Evolutionary conservation across 345 rosid genomes (phyloP).

Genomic region (Murraya paniculata): DNA sequence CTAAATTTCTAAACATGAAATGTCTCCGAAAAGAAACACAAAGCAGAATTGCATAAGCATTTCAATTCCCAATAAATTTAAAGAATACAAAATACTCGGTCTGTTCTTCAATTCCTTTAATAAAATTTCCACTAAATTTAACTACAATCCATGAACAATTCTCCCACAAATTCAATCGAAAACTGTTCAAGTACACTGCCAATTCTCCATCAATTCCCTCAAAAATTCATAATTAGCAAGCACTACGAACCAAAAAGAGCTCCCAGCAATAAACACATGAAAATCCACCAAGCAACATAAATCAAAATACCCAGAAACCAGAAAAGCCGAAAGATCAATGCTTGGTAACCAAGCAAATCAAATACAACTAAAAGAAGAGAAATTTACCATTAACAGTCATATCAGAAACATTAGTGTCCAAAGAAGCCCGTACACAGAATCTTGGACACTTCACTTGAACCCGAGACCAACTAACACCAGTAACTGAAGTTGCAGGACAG

Average conservation of each 20-base stretch:
- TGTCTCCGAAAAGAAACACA: not conserved
- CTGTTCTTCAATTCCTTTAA: not conserved
- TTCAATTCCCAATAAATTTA: not conserved
- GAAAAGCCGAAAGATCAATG: slow-evolving; percentile 20
- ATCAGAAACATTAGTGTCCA: slow-evolving; percentile 85
- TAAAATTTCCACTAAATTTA: not conserved
- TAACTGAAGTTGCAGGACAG: slow-evolving; percentile 57
- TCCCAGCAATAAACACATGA: not conserved
- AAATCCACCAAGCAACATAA: not conserved
- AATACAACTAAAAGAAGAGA: not conserved
- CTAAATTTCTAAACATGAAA: slow-evolving; percentile 3
- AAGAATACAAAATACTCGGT: not conserved
- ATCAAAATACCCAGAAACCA: slow-evolving; percentile 27
- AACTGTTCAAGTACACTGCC: not conserved
- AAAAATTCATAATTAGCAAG: not conserved
- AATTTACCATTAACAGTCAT: slow-evolving; percentile 86
- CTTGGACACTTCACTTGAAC: slow-evolving; percentile 37
- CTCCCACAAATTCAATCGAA: not conserved
- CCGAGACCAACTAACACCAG: slow-evolving; percentile 40
- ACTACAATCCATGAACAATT: not conserved
- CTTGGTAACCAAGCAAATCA: slow-evolving; percentile 1
- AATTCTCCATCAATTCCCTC: not conserved
- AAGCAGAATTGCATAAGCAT: not conserved
- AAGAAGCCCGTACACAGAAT: slow-evolving; percentile 51
- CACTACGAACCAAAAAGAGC: not conserved